phyloP scores from a whole-genome alignment of 1,284 basidiomycete genomes.

The Naganishia albida region DNA sequence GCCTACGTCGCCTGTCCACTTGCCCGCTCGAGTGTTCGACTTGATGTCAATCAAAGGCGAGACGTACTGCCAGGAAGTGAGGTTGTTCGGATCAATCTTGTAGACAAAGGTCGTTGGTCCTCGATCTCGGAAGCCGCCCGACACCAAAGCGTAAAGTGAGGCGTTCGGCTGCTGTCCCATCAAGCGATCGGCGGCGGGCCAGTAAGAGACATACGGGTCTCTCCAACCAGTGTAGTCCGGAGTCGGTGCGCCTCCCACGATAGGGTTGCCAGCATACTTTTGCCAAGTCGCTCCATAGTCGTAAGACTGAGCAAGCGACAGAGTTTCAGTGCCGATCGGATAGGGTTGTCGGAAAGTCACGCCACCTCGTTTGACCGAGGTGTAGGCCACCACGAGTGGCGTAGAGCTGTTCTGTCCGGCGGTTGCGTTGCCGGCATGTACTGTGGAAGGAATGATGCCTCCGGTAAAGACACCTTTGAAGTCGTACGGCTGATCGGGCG shows the following conservation, averaged over 20 bases:
- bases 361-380: slow-evolving; percentile 12
- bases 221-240: slow-evolving; percentile 36
- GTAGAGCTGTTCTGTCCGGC: not conserved
- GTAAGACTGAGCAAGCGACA: slow-evolving; percentile 32
- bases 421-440: not conserved
- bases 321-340: slow-evolving; percentile 33
- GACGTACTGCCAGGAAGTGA: slow-evolving; percentile 35
- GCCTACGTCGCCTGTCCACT: slow-evolving; percentile 35
- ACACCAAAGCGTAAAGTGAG: slow-evolving; percentile 35
- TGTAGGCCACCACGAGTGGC: slow-evolving; percentile 13
- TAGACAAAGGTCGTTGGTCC: slow-evolving; percentile 36
- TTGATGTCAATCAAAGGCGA: slow-evolving; percentile 28
- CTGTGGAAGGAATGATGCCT: slow-evolving; percentile 31
- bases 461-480: slow-evolving; percentile 37
- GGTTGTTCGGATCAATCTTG: slow-evolving; percentile 32
- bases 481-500: slow-evolving; percentile 34
- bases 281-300: slow-evolving; percentile 37
- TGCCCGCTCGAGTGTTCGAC: slow-evolving; percentile 3
- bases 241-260: slow-evolving; percentile 32
- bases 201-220: slow-evolving; percentile 36
- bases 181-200: slow-evolving; percentile 34
- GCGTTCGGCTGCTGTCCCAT: slow-evolving; percentile 2
- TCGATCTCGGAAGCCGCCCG: slow-evolving; percentile 32
- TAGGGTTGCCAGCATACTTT: slow-evolving; percentile 33
- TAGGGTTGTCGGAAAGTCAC: slow-evolving; percentile 24